Base-by-base conservation (phyloP, 106 monocot species). In the Apostasia shenzhenica region DNA sequence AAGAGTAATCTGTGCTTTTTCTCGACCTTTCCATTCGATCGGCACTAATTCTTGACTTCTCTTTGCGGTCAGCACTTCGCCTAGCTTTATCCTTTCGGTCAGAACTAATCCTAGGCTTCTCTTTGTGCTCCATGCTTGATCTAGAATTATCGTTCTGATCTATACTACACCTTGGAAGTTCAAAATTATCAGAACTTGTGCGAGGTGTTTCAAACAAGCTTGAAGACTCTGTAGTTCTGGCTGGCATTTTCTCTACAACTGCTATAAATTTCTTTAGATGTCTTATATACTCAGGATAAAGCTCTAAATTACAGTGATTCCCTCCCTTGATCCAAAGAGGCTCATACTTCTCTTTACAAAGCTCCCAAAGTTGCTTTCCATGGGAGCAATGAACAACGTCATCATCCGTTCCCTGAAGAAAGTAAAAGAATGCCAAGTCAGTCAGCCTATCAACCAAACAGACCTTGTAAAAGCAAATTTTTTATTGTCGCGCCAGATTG, bases 331-430 rank as follows among this genome's bases (percentile, higher is more conserved):
- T 48, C 91, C 91, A 91, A 9, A 91, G 69, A 54, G 91, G 91
- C 51, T 91, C 85, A 58, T 91, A 91, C 50, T 87, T 87, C n/a
- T 76, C 75, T 75, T 80, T 83, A 61, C 72, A 85, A 44, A 81
- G 73, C 73, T 91, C 88, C 84, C 84, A 87, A 1, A 91, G 80
- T 41, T 45, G 55, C 72, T 80, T 88, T 40, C 91, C 91, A 73
- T 91, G 91, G 47, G 84, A 82, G 44, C 72, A 91, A 71, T 91
- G 80, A 2, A 91, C 91, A 51, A 91, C 82, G 7, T 91, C 91
- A 71, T 91, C 91, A 48, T 75, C 77, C 48, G 82, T 85, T 7
- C 91, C 91, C 87, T 91, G 63, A 3, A 76, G 57, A 69, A 8
- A 54, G 41, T 39, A 67, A 63, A 44, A 55, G 45, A 14, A 57